Evolutionary conservation across 2,329 filamentous ascomycete genomes (phyloP).

Genomic region (Colletotrichum sp.): DNA sequence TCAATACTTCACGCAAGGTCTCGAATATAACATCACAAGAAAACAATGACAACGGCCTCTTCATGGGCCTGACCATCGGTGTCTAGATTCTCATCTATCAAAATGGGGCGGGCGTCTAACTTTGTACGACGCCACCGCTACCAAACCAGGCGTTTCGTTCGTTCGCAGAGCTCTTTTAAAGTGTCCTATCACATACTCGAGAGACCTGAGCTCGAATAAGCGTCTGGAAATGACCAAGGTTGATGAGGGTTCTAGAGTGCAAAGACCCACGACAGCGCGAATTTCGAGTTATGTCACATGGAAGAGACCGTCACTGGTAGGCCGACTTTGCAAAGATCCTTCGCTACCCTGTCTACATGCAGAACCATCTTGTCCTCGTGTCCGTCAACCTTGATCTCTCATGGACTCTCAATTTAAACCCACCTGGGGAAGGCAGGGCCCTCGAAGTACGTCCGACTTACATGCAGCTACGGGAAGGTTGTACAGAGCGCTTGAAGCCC

Average conservation of each 20-base stretch:
- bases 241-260: background rate
- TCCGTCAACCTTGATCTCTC: background rate
- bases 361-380: background rate
- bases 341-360: accelerated
- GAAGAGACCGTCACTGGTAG: background rate
- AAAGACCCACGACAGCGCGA: accelerated
- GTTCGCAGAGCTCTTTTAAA: background rate
- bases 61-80: background rate
- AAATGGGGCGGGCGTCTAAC: too few species aligned
- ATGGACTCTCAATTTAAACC: background rate
- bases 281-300: accelerated
- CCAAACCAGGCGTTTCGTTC: background rate
- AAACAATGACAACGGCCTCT: too few species aligned
- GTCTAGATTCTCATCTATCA: background rate
- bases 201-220: accelerated
- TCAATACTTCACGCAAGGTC: too few species aligned
- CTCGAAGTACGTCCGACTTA: background rate
- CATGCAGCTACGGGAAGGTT: background rate
- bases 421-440: background rate
- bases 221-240: background rate
- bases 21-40: too few species aligned
- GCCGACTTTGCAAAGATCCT: background rate
- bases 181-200: accelerated
- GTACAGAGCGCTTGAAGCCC: background rate
- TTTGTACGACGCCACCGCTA: too few species aligned